A percentile compares a stretch with the other conserved stretches of the same genome.
Conservation (phyloP, 2,329 filamentous ascomycete genomes). For the Arthrobotrys megalospora region DNA sequence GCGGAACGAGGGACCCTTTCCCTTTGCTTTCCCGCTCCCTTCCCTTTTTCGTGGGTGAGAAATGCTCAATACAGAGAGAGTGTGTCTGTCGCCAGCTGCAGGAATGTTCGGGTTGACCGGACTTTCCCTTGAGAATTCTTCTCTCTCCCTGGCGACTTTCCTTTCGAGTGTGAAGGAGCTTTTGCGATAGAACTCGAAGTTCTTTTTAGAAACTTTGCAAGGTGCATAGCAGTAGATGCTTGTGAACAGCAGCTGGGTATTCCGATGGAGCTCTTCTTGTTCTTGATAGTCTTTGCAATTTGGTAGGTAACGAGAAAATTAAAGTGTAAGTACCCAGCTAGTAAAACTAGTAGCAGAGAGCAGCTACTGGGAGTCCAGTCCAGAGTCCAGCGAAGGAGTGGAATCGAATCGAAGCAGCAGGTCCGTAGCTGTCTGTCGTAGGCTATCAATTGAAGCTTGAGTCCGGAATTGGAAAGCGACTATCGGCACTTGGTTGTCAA, state of each 20-base stretch:
- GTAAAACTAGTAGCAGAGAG: slow-evolving; percentile 33
- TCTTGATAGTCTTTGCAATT: slow-evolving; percentile 25
- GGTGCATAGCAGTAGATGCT: slow-evolving; percentile 8
- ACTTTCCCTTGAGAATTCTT: slow-evolving; percentile 41
- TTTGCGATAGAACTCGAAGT: slow-evolving; percentile 25
- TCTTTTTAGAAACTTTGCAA: slow-evolving; percentile 20
- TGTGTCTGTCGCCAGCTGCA: slow-evolving; percentile 28
- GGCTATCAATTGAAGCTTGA: slow-evolving; percentile 54
- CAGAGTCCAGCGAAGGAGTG: slow-evolving; percentile 61
- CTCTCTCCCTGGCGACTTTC: slow-evolving; percentile 42
- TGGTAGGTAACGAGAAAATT: slow-evolving; percentile 18
- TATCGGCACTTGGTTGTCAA: slow-evolving; percentile 36
- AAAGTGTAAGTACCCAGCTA: slow-evolving; percentile 41
- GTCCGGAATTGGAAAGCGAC: slow-evolving; percentile 36
- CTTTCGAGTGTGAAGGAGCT: slow-evolving; percentile 16
- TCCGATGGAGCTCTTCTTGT: slow-evolving; percentile 33
- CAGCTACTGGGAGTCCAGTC: slow-evolving; percentile 41
- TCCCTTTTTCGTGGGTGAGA: slow-evolving; percentile 34
- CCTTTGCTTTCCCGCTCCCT: slow-evolving; percentile 4
- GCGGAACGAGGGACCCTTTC: slow-evolving; percentile 36
- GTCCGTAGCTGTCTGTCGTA: slow-evolving; percentile 17
- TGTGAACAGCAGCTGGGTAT: slow-evolving; percentile 28
- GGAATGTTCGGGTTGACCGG: slow-evolving; percentile 52
- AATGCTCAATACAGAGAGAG: slow-evolving; percentile 29
- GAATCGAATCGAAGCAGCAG: slow-evolving; percentile 36